Evolutionary conservation across 1,284 basidiomycete species (phyloP).

Genomic region (Cystobasidiaceae sp.): DNA sequence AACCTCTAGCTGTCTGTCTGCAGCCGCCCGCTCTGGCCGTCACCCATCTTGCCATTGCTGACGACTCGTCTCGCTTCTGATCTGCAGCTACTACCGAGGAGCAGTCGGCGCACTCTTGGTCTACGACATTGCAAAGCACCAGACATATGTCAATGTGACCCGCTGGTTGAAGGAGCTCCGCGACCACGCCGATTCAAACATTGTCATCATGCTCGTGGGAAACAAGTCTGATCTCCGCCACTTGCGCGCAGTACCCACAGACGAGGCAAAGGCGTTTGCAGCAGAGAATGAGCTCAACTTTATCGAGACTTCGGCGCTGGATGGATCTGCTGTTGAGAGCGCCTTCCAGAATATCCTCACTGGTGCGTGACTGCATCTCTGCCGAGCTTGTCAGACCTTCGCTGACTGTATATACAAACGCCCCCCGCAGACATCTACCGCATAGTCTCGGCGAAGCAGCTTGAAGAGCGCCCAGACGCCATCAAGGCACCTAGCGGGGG

Average conservation of each 20-base stretch:
- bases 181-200: conserved; percentile 52
- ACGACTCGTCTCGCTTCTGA: neutral
- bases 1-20: neutral
- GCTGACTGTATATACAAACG: conserved; percentile 30
- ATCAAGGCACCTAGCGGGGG: conserved; percentile 45
- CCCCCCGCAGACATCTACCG: conserved; percentile 77
- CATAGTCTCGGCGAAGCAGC: conserved; percentile 81
- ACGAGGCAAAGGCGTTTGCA: conserved; percentile 49
- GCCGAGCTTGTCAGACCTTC: neutral
- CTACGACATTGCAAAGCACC: conserved; percentile 63
- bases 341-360: conserved; percentile 97
- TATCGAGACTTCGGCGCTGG: conserved; percentile 98
- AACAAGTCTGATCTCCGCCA: conserved; percentile 97
- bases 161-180: conserved; percentile 98
- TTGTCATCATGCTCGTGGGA: conserved; percentile 53
- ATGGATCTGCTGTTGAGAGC: conserved; percentile 94
- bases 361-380: conserved; percentile 55
- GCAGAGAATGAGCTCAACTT: conserved; percentile 44
- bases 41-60: neutral
- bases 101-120: conserved; percentile 64
- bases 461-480: conserved; percentile 69
- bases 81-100: conserved; percentile 85
- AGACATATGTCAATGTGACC: conserved; percentile 90
- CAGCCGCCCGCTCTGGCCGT: no score
- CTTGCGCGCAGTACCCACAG: conserved; percentile 88